Evolutionary conservation across 2,329 filamentous ascomycete genomes (phyloP).

Genomic region (Talaromyces sp.): DNA sequence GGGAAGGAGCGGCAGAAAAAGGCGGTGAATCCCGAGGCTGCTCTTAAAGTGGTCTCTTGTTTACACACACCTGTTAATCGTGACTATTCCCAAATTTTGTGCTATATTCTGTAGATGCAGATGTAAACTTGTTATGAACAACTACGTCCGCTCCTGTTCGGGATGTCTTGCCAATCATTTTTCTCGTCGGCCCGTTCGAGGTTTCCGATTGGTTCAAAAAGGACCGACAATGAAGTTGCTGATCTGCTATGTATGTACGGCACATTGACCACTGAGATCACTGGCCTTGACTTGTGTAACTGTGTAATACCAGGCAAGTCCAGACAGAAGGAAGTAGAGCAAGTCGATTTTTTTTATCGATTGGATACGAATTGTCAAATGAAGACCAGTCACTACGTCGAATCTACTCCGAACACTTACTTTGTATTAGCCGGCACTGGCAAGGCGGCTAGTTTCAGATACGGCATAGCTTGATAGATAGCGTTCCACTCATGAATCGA

Average conservation of each 20-base stretch:
- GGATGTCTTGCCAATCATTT: neutral
- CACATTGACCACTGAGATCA: too few relatives aligned
- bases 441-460: neutral
- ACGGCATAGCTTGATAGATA: neutral
- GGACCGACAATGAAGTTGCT: neutral
- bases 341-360: too few relatives aligned
- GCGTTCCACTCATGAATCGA: neutral
- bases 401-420: neutral
- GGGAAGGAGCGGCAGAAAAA: slow-evolving; percentile 16
- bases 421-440: neutral
- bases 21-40: slow-evolving; percentile 10
- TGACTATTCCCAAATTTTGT: neutral
- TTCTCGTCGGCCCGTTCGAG: neutral
- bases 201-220: neutral
- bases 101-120: neutral
- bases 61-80: neutral
- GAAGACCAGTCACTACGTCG: neutral
- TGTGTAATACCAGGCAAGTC: too few relatives aligned
- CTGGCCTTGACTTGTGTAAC: too few relatives aligned
- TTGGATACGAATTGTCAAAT: too few relatives aligned
- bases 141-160: neutral
- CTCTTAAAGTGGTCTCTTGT: neutral
- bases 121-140: neutral
- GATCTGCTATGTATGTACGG: neutral
- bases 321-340: too few relatives aligned